Evolutionary conservation across 2,329 filamentous ascomycete species (phyloP).

Genomic region (Aspergillus sclerotialis): DNA sequence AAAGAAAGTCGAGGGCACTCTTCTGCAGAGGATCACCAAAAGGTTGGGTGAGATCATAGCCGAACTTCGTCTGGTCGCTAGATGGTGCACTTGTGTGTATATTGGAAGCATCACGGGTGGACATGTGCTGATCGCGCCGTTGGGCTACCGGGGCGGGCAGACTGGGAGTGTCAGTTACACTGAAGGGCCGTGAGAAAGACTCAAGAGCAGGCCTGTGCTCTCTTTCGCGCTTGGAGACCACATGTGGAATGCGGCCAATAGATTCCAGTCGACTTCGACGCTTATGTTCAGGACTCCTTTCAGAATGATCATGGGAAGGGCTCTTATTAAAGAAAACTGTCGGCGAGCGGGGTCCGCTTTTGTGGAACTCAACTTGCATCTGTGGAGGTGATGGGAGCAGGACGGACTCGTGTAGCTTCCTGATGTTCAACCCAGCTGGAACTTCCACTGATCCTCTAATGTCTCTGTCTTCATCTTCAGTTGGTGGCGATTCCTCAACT

Average conservation of each 20-base stretch:
- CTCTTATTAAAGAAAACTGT: constrained; percentile 30
- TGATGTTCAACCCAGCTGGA: constrained; percentile 23
- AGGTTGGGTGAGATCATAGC: constrained; percentile 22
- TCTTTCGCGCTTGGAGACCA: constrained; percentile 60
- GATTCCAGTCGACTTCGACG: constrained; percentile 64
- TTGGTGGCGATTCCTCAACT: constrained; percentile 34
- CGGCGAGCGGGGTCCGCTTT: constrained; percentile 25
- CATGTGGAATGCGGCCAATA: constrained; percentile 78
- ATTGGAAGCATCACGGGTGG: constrained; percentile 14
- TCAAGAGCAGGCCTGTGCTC: constrained; percentile 62
- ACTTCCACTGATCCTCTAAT: constrained; percentile 14
- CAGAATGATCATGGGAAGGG: constrained; percentile 7
- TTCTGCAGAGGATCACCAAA: constrained; percentile 26
- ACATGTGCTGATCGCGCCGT: constrained; percentile 16
- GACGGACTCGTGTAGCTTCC: constrained; percentile 29
- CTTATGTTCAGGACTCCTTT: constrained; percentile 18
- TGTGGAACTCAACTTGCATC: constrained; percentile 24
- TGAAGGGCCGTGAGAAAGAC: constrained; percentile 82
- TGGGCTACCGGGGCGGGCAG: constrained; percentile 22
- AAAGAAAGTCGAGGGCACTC: constrained; percentile 23
- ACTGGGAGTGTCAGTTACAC: constrained; percentile 40
- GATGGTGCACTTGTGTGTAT: constrained; percentile 15
- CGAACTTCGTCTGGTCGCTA: constrained; percentile 17
- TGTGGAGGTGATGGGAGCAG: constrained; percentile 38
- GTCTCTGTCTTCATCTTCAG: constrained; percentile 24